Evolutionary conservation across 2,329 filamentous ascomycete genomes (phyloP), one percentile per base, ranked within the genome.

Genomic region (Colletotrichum sp.): DNA sequence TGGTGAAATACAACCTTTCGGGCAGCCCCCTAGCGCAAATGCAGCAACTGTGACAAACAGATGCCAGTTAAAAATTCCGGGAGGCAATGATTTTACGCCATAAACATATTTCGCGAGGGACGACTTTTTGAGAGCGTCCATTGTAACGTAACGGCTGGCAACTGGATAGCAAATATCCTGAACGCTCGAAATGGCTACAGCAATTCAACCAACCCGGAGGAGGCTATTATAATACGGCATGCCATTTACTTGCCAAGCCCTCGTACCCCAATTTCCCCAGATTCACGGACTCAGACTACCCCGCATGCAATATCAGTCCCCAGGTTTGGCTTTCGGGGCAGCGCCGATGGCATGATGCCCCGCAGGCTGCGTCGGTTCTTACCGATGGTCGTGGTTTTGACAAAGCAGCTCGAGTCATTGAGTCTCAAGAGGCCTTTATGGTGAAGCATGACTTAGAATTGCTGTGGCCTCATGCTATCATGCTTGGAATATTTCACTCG

Each of bases 11-110:
- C 9, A 61, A 69, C 34, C 59, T 24, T 55, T 48, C n/a, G 77
- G 77, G 4, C 79, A 61, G 32, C 75, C 79, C 16, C 64, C 32
- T 48, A 77, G 70, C 16, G 78, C 77, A 58, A 77, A 80, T 14
- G 79, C 32, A 3, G 71, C 68, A 4, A 74, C 73, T 12, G 75
- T 73, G 21, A 78, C 43, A 26, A 79, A 69, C 12, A 79, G 62
- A 5, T 61, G 69, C 7, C 58, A 21, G 66, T 75, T 79, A 34
- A 62, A 61, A 24, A 80, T 78, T 13, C 78, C 48, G 56, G 66
- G 66, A 4, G 76, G 74, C 12, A 78, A 71, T 2, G 78, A 65
- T 8, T 36, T 67, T 36, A 79, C 75, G 3, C 59, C 36, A 30
- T 58, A 48, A 26, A 55, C 69, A 75, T 79, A 79, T 55, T 73